Conservation (phyloP, 2,329 filamentous ascomycete genomes). For the Monosporascus sp. region DNA sequence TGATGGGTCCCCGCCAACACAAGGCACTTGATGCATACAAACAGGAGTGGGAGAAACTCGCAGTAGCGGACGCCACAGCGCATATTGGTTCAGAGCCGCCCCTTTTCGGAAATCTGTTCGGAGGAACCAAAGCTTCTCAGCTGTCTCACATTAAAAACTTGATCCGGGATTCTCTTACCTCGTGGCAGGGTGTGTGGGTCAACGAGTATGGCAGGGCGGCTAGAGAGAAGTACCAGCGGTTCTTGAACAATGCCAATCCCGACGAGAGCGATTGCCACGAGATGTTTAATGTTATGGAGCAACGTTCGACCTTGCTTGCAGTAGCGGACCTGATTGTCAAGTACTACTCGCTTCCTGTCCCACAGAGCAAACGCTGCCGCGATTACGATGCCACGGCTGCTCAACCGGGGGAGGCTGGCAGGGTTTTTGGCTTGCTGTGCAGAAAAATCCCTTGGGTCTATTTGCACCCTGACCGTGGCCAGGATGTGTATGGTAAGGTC, state of each 20-base stretch:
- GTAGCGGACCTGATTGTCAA: conserved; percentile 19
- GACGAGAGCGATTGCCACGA: conserved; percentile 17
- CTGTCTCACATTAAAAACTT: conserved; percentile 22
- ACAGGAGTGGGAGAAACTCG: conserved; percentile 16
- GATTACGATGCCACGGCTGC: conserved; percentile 9
- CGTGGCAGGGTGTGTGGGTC: conserved; percentile 21
- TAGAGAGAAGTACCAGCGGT: conserved; percentile 9
- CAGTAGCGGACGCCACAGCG: background rate
- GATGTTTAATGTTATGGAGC: conserved; percentile 24
- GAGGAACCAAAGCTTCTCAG: conserved; percentile 22
- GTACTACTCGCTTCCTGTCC: conserved; percentile 13
- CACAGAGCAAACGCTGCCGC: conserved; percentile 17
- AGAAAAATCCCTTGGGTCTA: background rate
- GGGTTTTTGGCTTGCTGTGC: background rate
- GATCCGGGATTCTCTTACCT: conserved; percentile 19
- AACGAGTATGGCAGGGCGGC: conserved; percentile 11
- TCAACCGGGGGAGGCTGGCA: background rate
- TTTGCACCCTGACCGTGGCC: background rate
- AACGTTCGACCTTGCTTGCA: conserved; percentile 20
- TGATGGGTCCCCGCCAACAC: conserved; percentile 18
- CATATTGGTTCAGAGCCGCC: background rate
- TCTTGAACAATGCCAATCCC: conserved; percentile 7
- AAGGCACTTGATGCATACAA: conserved; percentile 12
- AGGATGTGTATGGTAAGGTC: background rate
- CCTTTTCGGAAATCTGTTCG: conserved; percentile 25